Evolutionary conservation across 768 basidiomycete species (phyloP).

Genomic region (Mrakia frigida): DNA sequence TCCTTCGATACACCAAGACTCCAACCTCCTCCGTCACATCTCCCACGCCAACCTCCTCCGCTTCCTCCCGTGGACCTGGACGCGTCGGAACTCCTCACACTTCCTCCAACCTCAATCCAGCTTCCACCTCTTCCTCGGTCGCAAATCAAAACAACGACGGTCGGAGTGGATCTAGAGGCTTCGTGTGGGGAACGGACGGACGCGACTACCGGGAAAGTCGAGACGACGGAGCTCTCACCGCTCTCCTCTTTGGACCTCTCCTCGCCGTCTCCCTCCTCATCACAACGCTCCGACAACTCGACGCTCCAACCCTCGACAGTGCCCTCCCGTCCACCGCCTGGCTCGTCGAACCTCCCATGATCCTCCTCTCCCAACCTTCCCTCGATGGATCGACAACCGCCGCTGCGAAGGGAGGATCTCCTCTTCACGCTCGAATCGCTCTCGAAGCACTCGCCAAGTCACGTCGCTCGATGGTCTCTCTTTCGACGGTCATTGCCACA

Average conservation of each 20-base stretch:
- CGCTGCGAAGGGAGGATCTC: slow-evolving; percentile 40
- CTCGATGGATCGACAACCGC: slow-evolving; percentile 52
- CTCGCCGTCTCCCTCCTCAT: slow-evolving; percentile 63
- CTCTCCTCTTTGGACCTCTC: slow-evolving; percentile 74
- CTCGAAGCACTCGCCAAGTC: slow-evolving; percentile 52
- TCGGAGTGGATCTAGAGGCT: slow-evolving; percentile 35
- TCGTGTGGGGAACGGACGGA: slow-evolving; percentile 44
- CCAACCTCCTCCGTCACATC: not conserved
- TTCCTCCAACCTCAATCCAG: not conserved
- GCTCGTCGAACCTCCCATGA: slow-evolving; percentile 69
- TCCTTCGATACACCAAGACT: slow-evolving; percentile 7
- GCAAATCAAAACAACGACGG: not conserved
- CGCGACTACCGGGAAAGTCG: slow-evolving; percentile 59
- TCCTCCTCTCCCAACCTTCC: slow-evolving; percentile 49
- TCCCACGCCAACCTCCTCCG: not conserved
- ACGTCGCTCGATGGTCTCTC: slow-evolving; percentile 69
- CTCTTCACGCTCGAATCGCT: slow-evolving; percentile 35
- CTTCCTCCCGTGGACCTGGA: not conserved
- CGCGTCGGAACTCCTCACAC: slow-evolving; percentile 2
- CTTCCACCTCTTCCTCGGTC: not conserved
- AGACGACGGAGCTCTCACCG: slow-evolving; percentile 82
- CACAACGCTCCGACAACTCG: slow-evolving; percentile 49
- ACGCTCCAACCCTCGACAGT: slow-evolving; percentile 33
- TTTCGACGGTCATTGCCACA: slow-evolving; percentile 72
- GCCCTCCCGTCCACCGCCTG: slow-evolving; percentile 50